Base-by-base conservation (phyloP, 2,329 filamentous ascomycete species). In the Epichloe glyceriae region DNA sequence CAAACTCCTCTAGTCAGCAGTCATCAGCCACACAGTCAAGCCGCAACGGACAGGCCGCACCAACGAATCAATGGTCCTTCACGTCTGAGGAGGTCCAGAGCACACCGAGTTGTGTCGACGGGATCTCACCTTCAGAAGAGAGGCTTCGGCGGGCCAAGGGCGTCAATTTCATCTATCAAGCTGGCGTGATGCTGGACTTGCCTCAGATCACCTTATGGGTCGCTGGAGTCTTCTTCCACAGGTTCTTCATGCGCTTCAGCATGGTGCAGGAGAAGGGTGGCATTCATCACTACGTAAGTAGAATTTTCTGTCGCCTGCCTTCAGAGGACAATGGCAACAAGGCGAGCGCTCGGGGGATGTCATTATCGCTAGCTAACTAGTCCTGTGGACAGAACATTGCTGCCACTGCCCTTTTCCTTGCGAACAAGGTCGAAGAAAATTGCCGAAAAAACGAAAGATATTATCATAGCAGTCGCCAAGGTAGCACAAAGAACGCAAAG, bases 391-490 rank as follows among this genome's bases (percentile, higher is more conserved):
- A 85, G 82, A 84, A 84, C 60, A 88, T 95, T 53, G 93, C 90
- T 11, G 93, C 90, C 0, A 95, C 90, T 0, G 80, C 89, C 2
- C 75, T 98, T 2, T 98, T 97, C 60, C 78, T 98, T 10, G 91
- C 93, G 8, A 96, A 94, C 58, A 98, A 98, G 67, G 91, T 94
- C 19, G 91, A 98, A 64, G 93, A 98, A 65, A 95, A 94, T 64
- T 94, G 89, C 63, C 84, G 91, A 46, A 95, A 95, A 95, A 69
- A 95, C 95, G 59, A 94, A 88, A 61, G 89, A 96, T 57, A 77
- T 98, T 53, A 91, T 98, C 57, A 85, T 96, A 34, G 88, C 90
- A 1, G 93, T 95, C 60, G 93, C 89, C 53, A 88, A 91, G 57
- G 88, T 96, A 19, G 93, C 91, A 30, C 89, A 96, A 67, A 98